phyloP scores from a whole-genome alignment of 352 stramenopile genomes.

The Phytopythium kandeliae region DNA sequence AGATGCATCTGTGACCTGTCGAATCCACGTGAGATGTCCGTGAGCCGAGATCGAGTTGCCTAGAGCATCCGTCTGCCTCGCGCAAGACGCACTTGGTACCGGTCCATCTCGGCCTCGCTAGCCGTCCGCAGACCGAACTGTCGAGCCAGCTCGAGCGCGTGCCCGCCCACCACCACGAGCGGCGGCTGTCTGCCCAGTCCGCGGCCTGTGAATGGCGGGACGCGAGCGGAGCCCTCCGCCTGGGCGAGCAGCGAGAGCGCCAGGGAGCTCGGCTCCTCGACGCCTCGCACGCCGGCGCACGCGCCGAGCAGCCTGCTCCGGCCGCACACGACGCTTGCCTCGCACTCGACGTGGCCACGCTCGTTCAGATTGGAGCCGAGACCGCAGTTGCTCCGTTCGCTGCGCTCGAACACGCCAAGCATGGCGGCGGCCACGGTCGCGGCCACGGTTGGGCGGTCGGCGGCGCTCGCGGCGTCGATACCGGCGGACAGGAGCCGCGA shows the following conservation, averaged over 20 bases:
- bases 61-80: too few species aligned
- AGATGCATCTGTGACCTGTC: slow-evolving; percentile 5
- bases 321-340: slow-evolving; percentile 3
- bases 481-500: neutral
- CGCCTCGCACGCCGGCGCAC: slow-evolving; percentile 40
- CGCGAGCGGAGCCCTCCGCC: slow-evolving; percentile 4
- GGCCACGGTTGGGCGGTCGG: slow-evolving; percentile 10
- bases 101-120: slow-evolving; percentile 12
- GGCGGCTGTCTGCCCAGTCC: slow-evolving; percentile 44
- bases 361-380: slow-evolving; percentile 3
- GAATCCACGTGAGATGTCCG: too few species aligned
- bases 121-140: slow-evolving; percentile 34
- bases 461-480: neutral
- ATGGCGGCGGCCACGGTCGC: slow-evolving; percentile 24
- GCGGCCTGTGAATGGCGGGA: slow-evolving; percentile 7
- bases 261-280: slow-evolving; percentile 41
- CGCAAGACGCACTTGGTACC: slow-evolving; percentile 28
- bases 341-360: slow-evolving; percentile 2
- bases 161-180: slow-evolving; percentile 47
- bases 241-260: slow-evolving; percentile 34
- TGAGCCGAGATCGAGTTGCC: too few species aligned
- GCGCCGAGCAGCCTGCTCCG: slow-evolving; percentile 1
- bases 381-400: slow-evolving; percentile 35
- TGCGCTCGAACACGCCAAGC: slow-evolving; percentile 43
- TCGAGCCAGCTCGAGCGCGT: slow-evolving; percentile 24